A percentile compares a stretch with the other conserved stretches of the same genome.
Evolutionary conservation across 345 rosid genomes (phyloP).

Genomic region (Psidium friedrichsthalianum): DNA sequence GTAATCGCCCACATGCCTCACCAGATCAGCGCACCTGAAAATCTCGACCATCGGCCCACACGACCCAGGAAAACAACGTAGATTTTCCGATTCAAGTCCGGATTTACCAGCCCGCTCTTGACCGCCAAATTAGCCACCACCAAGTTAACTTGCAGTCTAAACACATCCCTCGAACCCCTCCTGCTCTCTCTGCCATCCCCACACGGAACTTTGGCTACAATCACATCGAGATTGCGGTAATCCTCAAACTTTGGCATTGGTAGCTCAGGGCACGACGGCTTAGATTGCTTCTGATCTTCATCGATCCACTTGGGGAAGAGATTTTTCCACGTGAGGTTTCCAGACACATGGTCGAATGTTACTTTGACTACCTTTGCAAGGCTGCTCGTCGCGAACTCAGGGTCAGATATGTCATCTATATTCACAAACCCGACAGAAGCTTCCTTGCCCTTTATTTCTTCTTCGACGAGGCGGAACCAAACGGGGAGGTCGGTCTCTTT

Average conservation of each 20-base stretch:
- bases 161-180: slow-evolving; percentile 46
- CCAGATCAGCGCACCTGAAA: slow-evolving; percentile 60
- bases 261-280: slow-evolving; percentile 49
- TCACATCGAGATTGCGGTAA: slow-evolving; percentile 42
- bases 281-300: slow-evolving; percentile 25
- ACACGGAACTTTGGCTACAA: slow-evolving; percentile 65
- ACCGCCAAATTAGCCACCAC: slow-evolving; percentile 72
- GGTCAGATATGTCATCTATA: slow-evolving; percentile 3
- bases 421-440: slow-evolving; percentile 60
- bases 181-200: slow-evolving; percentile 12
- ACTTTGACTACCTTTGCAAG: slow-evolving; percentile 16
- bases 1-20: slow-evolving; percentile 36
- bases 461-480: slow-evolving; percentile 30
- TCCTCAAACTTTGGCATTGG: slow-evolving; percentile 43
- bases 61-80: slow-evolving; percentile 44
- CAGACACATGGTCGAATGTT: slow-evolving; percentile 20
- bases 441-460: slow-evolving; percentile 8
- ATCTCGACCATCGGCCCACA: slow-evolving; percentile 86
- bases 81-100: slow-evolving; percentile 6
- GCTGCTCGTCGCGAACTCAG: slow-evolving; percentile 5
- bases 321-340: slow-evolving; percentile 35
- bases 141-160: slow-evolving; percentile 68
- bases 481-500: slow-evolving; percentile 4
- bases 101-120: slow-evolving; percentile 16
- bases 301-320: slow-evolving; percentile 72